Evolutionary conservation across 305 asterid genomes (phyloP).

Genomic region (Rubia occidens): DNA sequence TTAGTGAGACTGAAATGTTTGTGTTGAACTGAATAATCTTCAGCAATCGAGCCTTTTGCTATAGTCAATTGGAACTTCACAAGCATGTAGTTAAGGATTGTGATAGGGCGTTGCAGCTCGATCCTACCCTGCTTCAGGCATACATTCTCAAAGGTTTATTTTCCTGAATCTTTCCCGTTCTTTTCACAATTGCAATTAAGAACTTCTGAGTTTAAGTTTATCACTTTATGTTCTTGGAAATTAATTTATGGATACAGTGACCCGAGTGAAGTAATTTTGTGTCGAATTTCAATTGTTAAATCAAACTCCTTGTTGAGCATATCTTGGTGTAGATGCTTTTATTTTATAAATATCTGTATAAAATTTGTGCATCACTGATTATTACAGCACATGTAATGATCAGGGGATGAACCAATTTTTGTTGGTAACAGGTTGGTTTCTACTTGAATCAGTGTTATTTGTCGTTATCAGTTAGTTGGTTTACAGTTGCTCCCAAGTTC

Average conservation of each 20-base stretch:
- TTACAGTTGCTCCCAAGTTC: not conserved
- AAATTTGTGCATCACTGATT: not conserved
- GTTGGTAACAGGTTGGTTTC: not conserved
- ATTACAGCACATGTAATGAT: not conserved
- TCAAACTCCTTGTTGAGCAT: not conserved
- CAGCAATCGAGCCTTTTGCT: conserved; percentile 98
- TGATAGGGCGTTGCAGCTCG: conserved; percentile 81
- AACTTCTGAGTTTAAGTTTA: not conserved
- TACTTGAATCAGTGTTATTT: not conserved
- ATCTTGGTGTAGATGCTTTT: not conserved
- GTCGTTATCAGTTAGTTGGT: not conserved
- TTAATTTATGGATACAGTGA: not conserved
- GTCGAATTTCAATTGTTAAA: not conserved
- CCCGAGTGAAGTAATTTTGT: not conserved
- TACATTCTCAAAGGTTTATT: conserved; percentile 75
- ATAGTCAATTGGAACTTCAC: conserved; percentile 94
- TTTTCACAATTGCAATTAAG: conserved; percentile 2
- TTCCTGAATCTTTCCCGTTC: not conserved
- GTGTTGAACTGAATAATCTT: conserved; percentile 8
- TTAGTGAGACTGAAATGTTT: conserved; percentile 18
- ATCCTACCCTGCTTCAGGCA: conserved; percentile 71
- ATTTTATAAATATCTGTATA: not conserved
- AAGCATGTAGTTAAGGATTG: conserved; percentile 94
- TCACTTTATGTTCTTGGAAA: not conserved
- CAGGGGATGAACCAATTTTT: not conserved